phyloP scores from a whole-genome alignment of 202 grass and related monocot species.

The Musa balbisiana region DNA sequence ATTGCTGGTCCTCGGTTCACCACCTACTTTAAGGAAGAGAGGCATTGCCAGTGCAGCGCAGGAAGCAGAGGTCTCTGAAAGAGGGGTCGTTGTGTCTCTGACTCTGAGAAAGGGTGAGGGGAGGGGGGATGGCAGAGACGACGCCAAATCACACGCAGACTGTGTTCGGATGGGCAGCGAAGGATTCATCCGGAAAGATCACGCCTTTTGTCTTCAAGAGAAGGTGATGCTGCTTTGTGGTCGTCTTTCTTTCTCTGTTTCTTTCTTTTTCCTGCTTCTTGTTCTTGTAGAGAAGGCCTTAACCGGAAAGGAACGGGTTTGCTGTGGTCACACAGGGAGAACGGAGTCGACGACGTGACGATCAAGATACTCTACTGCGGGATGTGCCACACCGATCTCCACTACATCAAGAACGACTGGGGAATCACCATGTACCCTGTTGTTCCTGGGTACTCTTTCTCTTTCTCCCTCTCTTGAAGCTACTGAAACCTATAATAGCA shows the following conservation, averaged over 20 bases:
- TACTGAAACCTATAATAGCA: no score
- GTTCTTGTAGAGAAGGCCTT: no score
- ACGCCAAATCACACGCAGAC: conserved; percentile 62
- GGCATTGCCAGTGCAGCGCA: no score
- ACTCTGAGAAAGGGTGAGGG: neutral
- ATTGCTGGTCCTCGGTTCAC: no score
- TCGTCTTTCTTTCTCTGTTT: no score
- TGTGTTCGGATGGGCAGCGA: conserved; percentile 68
- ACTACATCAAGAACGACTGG: conserved; percentile 73
- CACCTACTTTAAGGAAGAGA: no score
- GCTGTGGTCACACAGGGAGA: conserved; percentile 29
- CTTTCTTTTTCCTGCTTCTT: neutral
- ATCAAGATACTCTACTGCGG: conserved; percentile 82
- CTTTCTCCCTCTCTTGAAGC: neutral
- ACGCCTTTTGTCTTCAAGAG: conserved; percentile 58
- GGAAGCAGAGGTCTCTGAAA: neutral
- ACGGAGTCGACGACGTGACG: conserved; percentile 60
- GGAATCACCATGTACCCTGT: conserved; percentile 80
- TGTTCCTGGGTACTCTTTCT: conserved; percentile 40
- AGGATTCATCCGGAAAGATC: conserved; percentile 41
- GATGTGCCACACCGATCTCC: conserved; percentile 94
- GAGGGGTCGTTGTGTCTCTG: neutral
- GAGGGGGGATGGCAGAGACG: conserved; percentile 35
- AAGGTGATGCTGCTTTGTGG: conserved; percentile 26
- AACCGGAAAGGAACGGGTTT: neutral